These are phyloP conservation scores for Hymenotorrendiella dingleyae DNA, from an alignment of 2,329 filamentous ascomycete species.

Conservation along the genomic window DNA sequence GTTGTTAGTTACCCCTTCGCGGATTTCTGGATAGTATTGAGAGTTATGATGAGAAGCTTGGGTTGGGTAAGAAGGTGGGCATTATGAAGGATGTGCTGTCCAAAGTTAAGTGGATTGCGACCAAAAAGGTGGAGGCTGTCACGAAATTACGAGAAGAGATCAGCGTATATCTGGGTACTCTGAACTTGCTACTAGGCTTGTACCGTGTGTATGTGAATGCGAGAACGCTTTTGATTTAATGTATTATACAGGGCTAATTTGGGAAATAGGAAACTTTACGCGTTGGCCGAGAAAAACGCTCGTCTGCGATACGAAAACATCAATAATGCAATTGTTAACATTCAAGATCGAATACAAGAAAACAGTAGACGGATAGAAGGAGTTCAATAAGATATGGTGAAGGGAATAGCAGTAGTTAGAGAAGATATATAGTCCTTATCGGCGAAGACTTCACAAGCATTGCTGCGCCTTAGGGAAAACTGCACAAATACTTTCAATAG, in stretches of 20 bases:
- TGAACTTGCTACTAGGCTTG: slow-evolving; percentile 6
- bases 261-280: neutral
- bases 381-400: no score
- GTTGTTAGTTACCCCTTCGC: neutral
- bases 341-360: neutral
- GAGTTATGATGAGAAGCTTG: neutral
- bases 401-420: no score
- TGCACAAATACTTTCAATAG: no score
- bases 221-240: neutral
- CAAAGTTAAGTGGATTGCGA: neutral
- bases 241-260: neutral
- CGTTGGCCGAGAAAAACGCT: neutral
- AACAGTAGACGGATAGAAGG: neutral
- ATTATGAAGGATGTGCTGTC: neutral
- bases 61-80: neutral
- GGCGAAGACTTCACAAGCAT: no score
- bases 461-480: no score
- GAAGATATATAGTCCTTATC: no score
- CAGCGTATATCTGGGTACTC: slow-evolving; percentile 1
- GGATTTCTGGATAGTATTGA: neutral
- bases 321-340: neutral
- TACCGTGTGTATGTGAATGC: slow-evolving; percentile 4
- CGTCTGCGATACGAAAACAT: neutral
- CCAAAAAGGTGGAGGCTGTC: neutral
- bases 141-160: neutral